Evolutionary conservation across 139 green algal genomes (phyloP).

Genomic region (Ulvella scutata): DNA sequence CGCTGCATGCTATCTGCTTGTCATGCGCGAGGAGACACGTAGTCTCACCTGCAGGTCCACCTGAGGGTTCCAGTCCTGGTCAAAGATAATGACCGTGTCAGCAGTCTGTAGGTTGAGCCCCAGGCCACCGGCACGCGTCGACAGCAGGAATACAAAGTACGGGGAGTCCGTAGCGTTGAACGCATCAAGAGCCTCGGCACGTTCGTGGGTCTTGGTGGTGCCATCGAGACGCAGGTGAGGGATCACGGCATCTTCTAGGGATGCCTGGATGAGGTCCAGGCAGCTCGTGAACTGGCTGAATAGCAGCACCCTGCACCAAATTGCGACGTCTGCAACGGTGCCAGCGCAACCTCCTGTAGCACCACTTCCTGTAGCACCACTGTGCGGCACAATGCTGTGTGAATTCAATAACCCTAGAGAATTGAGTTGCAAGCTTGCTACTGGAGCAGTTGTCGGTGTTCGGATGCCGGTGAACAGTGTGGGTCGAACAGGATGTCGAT

Average conservation of each 20-base stretch:
- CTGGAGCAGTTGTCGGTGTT: no score
- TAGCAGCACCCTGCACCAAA: constrained; percentile 37
- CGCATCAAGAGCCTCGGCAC: constrained; percentile 21
- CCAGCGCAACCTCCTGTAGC: no score
- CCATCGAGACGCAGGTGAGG: constrained; percentile 57
- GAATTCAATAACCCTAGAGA: no score
- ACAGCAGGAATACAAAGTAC: constrained; percentile 61
- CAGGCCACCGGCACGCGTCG: constrained; percentile 53
- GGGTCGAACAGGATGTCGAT: no score
- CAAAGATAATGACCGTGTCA: constrained; percentile 75
- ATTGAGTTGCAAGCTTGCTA: no score
- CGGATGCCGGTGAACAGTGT: no score
- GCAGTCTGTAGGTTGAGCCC: constrained; percentile 72
- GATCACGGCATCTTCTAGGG: constrained; percentile 28
- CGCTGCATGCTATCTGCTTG: no score
- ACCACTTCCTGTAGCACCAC: no score
- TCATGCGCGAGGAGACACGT: no score
- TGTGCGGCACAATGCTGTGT: no score
- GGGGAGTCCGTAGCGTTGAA: constrained; percentile 45
- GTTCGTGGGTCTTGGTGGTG: constrained; percentile 48
- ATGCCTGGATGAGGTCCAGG: constrained; percentile 52
- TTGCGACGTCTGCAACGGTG: neutral
- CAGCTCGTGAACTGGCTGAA: constrained; percentile 48
- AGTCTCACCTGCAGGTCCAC: constrained; percentile 19
- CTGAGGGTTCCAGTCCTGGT: constrained; percentile 54